These are phyloP conservation scores for Tulasnella calospora DNA, from an alignment of 768 basidiomycete species.

Conservation along the genomic window DNA sequence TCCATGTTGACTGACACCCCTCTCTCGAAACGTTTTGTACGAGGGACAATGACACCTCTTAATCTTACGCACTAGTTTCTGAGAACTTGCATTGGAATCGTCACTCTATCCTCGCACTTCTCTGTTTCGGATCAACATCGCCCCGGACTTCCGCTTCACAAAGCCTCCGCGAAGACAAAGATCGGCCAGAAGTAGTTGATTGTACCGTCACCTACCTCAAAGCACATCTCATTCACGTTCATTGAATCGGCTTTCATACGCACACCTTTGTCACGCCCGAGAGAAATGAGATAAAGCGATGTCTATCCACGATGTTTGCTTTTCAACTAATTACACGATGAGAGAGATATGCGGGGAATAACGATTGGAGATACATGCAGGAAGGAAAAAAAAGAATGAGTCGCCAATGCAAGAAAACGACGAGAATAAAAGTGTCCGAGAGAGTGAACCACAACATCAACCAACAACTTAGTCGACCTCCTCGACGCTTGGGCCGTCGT, in stretches of 20 bases:
- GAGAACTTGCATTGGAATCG: no score
- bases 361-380: neutral
- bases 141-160: no score
- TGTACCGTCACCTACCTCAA: no score
- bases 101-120: no score
- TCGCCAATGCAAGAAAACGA: neutral
- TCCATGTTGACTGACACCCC: neutral
- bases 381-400: neutral
- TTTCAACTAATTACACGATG: slow-evolving; percentile 6
- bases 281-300: neutral
- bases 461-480: slow-evolving; percentile 37
- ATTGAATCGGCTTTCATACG: neutral
- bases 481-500: slow-evolving; percentile 39
- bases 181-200: no score
- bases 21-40: neutral
- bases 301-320: neutral
- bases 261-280: neutral
- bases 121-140: no score
- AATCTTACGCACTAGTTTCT: no score
- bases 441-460: neutral
- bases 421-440: neutral
- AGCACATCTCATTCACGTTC: no score
- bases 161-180: no score
- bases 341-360: neutral
- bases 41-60: no score